A percentile compares a stretch with the other conserved stretches of the same genome.
These are phyloP conservation scores for Didymella glomerata DNA, from an alignment of 2,329 filamentous ascomycete species.

Conservation along the genomic window DNA sequence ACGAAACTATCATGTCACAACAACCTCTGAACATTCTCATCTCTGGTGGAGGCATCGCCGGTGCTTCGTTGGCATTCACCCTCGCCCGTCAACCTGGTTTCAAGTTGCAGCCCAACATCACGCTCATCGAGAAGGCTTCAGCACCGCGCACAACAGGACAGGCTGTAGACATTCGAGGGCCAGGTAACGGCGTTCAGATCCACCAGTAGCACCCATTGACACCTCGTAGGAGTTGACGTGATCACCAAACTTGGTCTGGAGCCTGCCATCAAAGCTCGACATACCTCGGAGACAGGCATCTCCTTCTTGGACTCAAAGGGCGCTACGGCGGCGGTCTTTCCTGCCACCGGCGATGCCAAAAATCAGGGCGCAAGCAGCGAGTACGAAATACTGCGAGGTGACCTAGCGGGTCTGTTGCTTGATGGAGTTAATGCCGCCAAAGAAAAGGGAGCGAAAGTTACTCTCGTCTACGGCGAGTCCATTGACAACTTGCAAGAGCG, in stretches of 20 bases:
- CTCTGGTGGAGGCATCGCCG: slow-evolving; percentile 52
- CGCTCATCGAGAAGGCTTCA: slow-evolving; percentile 56
- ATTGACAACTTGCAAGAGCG: slow-evolving; percentile 32
- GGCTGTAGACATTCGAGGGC: slow-evolving; percentile 56
- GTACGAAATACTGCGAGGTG: slow-evolving; percentile 45
- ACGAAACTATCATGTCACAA: slow-evolving; percentile 6
- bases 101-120: slow-evolving; percentile 48
- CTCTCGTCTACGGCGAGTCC: slow-evolving; percentile 35
- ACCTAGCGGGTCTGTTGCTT: slow-evolving; percentile 48
- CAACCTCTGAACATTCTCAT: slow-evolving; percentile 43
- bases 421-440: slow-evolving; percentile 30
- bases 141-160: slow-evolving; percentile 53
- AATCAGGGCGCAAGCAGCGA: slow-evolving; percentile 37
- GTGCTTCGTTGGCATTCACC: slow-evolving; percentile 48
- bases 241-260: slow-evolving; percentile 54
- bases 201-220: background rate
- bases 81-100: slow-evolving; percentile 38
- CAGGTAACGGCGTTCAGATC: slow-evolving; percentile 24
- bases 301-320: slow-evolving; percentile 44
- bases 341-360: slow-evolving; percentile 35
- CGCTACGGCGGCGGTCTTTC: slow-evolving; percentile 30
- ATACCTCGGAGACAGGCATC: slow-evolving; percentile 54
- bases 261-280: slow-evolving; percentile 44
- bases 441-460: slow-evolving; percentile 24
- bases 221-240: slow-evolving; percentile 45